Percentiles rank a stretch among this genome's conserved stretches.
phyloP scores from a whole-genome alignment of 2,329 filamentous ascomycete genomes.

The Fusarium nisikadoi region DNA sequence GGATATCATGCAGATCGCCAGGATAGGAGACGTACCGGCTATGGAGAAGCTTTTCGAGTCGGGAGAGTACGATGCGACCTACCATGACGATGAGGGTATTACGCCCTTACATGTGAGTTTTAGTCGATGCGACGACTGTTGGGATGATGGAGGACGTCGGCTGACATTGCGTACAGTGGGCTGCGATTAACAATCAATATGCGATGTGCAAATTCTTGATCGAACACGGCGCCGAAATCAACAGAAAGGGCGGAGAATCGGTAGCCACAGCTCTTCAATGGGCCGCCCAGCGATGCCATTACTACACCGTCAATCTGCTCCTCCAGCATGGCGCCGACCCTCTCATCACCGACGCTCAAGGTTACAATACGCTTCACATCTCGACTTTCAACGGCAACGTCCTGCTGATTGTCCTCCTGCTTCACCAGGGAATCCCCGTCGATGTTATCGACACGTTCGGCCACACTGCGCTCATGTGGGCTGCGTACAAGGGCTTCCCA shows the following conservation, averaged over 20 bases:
- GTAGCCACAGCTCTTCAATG: slow-evolving; percentile 94
- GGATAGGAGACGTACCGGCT: slow-evolving; percentile 83
- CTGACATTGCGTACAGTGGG: slow-evolving; percentile 74
- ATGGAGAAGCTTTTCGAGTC: slow-evolving; percentile 92
- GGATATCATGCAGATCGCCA: slow-evolving; percentile 95
- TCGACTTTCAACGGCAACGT: slow-evolving; percentile 98
- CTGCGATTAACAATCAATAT: slow-evolving; percentile 98
- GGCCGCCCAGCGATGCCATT: slow-evolving; percentile 96
- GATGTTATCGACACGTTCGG: slow-evolving; percentile 90
- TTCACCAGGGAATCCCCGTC: slow-evolving; percentile 95
- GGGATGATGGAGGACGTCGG: not conserved
- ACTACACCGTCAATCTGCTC: slow-evolving; percentile 94
- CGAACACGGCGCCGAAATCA: slow-evolving; percentile 85
- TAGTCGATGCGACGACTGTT: not conserved
- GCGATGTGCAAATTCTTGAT: slow-evolving; percentile 96
- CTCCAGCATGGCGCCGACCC: slow-evolving; percentile 93
- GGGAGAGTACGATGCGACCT: slow-evolving; percentile 83
- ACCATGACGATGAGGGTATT: slow-evolving; percentile 90
- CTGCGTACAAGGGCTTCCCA: slow-evolving; percentile 96
- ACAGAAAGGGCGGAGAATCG: slow-evolving; percentile 94
- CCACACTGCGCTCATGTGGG: slow-evolving; percentile 98
- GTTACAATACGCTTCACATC: slow-evolving; percentile 97
- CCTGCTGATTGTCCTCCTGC: slow-evolving; percentile 84
- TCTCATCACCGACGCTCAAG: slow-evolving; percentile 90
- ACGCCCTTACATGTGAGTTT: slow-evolving; percentile 88